Conservation (phyloP, 108 stramenopile genomes). For the Nitzschia sp. region DNA sequence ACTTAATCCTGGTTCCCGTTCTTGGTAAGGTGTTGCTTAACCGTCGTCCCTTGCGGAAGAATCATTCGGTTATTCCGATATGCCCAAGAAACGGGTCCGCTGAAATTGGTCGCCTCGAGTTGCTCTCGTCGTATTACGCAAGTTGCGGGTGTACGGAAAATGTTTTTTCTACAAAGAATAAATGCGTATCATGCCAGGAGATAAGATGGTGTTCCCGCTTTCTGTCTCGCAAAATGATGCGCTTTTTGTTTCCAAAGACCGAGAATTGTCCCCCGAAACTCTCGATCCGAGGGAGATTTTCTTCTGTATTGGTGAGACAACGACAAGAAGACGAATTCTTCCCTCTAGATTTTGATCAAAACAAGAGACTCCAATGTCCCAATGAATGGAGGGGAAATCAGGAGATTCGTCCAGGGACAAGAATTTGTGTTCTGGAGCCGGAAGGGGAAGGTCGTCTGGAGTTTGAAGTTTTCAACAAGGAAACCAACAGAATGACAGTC, state of each 20-base stretch:
- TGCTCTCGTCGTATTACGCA: constrained; percentile 3
- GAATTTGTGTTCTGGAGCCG: background rate
- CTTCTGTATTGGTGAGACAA: constrained; percentile 1
- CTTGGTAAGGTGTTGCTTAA: background rate
- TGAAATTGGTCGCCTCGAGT: constrained; percentile 11
- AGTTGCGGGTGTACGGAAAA: background rate
- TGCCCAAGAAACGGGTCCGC: background rate
- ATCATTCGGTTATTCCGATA: background rate
- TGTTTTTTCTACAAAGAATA: background rate
- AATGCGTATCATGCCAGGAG: background rate
- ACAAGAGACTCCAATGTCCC: background rate
- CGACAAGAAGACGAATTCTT: background rate
- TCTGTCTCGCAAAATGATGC: constrained; percentile 10
- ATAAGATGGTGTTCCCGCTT: background rate
- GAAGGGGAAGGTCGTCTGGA: background rate
- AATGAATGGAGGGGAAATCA: constrained; percentile 13
- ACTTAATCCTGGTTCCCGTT: background rate
- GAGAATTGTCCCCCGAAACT: background rate
- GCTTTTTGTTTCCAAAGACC: background rate
- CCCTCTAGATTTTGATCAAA: background rate
- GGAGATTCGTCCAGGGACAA: background rate
- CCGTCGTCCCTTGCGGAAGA: background rate
- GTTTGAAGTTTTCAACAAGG: background rate
- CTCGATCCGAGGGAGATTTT: background rate
- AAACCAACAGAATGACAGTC: background rate